phyloP scores from a whole-genome alignment of 1,139 yeast genomes.

The Debaryomyces subglobosus region DNA sequence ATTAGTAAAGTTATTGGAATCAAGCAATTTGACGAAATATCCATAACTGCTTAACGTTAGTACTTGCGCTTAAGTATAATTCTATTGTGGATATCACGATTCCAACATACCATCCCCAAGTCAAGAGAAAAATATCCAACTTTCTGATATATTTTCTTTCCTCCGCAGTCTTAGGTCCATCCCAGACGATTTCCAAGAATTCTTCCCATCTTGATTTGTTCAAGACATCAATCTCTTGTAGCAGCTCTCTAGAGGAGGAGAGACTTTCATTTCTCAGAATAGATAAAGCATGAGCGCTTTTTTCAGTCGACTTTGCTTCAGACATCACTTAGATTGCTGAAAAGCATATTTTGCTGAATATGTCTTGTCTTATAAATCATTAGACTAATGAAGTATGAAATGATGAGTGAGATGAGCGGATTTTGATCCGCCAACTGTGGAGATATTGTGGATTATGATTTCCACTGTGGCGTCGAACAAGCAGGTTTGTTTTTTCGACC shows the following conservation, averaged over 20 bases:
- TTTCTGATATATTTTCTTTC: conserved; percentile 7
- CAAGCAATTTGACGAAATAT: conserved; percentile 28
- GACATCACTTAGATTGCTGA: background rate
- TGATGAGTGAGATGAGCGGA: background rate
- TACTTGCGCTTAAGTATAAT: background rate
- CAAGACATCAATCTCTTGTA: background rate
- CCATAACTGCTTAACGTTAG: background rate
- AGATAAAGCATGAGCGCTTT: background rate
- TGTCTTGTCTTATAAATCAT: background rate
- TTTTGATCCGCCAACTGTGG: background rate
- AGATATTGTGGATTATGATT: conserved; percentile 1
- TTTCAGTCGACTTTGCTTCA: background rate
- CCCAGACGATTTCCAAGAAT: conserved; percentile 8
- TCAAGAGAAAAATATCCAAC: conserved; percentile 7
- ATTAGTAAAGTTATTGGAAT: conserved; percentile 26
- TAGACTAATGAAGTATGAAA: background rate
- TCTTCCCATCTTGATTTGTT: background rate
- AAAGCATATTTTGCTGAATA: background rate
- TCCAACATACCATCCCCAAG: conserved; percentile 10
- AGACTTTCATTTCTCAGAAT: background rate
- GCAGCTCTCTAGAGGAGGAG: background rate
- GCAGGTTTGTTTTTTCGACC: background rate
- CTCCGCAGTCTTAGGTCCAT: conserved; percentile 5
- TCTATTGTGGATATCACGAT: background rate
- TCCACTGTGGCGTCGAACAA: conserved; percentile 7